Conservation (phyloP, 495 filamentous ascomycete species). For the Venustampulla echinocandica region DNA sequence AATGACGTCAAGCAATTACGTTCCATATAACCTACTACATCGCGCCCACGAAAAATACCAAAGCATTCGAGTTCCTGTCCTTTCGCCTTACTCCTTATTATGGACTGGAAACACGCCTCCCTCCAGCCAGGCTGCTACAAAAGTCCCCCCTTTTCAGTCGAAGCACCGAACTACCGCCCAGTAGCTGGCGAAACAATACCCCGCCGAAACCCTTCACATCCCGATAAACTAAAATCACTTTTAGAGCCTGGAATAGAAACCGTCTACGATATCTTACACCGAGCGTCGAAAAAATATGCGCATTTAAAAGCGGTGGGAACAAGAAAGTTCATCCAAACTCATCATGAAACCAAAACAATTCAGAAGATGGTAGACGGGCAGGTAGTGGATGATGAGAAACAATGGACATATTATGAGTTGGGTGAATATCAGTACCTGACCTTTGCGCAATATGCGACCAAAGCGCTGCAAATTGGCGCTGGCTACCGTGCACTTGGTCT, state of each 20-base stretch:
- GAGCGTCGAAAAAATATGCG: constrained; percentile 42
- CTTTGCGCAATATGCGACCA: constrained; percentile 50
- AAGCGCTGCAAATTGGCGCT: constrained; percentile 42
- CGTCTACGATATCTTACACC: constrained; percentile 48
- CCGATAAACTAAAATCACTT: constrained; percentile 40
- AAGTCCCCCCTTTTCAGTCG: constrained; percentile 45
- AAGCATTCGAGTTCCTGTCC: too few relatives aligned
- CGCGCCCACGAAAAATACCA: too few relatives aligned
- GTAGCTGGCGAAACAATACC: constrained; percentile 56
- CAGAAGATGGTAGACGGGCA: constrained; percentile 56
- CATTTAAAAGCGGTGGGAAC: constrained; percentile 50
- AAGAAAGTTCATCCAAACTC: constrained; percentile 47
- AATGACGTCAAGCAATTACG: too few relatives aligned
- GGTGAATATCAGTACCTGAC: constrained; percentile 50
- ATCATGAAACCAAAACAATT: constrained; percentile 55
- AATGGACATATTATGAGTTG: constrained; percentile 61
- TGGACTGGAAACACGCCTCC: neutral
- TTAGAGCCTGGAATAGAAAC: constrained; percentile 46
- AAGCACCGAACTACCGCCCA: constrained; percentile 37
- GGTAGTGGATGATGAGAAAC: constrained; percentile 51
- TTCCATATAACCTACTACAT: too few relatives aligned
- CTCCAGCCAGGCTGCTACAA: constrained; percentile 26
- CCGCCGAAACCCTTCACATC: constrained; percentile 44
- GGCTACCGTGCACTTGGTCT: constrained; percentile 50
- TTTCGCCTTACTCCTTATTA: too few relatives aligned